phyloP scores from a whole-genome alignment of 768 basidiomycete genomes.

The Stropharia rugosoannulata region DNA sequence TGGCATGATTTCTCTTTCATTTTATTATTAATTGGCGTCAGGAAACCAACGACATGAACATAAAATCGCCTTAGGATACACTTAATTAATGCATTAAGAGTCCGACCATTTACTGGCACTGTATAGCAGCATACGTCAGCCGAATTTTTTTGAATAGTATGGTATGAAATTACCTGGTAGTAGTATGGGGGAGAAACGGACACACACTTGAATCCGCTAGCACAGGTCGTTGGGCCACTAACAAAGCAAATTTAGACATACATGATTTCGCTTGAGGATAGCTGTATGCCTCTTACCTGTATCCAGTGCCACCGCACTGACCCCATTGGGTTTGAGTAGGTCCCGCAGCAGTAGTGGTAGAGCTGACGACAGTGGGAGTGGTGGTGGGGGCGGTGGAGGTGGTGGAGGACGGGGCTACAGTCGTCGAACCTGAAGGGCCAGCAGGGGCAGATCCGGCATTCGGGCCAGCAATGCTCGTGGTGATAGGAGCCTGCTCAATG shows the following conservation, averaged over 20 bases:
- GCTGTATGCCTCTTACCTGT: conserved; percentile 3
- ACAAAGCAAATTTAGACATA: neutral
- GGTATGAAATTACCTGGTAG: conserved; percentile 10
- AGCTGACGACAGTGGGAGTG: conserved; percentile 6
- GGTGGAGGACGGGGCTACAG: neutral
- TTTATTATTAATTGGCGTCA: neutral
- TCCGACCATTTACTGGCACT: conserved; percentile 10
- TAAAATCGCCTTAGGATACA: neutral
- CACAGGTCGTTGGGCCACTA: conserved; percentile 18
- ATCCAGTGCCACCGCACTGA: conserved; percentile 20
- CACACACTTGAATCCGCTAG: conserved; percentile 16
- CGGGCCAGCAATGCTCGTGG: conserved; percentile 17
- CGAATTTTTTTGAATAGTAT: neutral
- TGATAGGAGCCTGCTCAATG: conserved; percentile 17
- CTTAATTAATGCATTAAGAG: neutral
- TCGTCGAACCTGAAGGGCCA: conserved; percentile 11
- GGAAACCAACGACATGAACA: neutral
- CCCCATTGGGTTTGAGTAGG: conserved; percentile 21
- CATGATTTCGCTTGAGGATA: neutral
- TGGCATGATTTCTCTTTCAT: no score
- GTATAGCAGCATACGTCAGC: neutral
- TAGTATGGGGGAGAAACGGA: conserved; percentile 20
- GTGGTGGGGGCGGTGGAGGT: conserved; percentile 2
- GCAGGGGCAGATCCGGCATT: conserved; percentile 12
- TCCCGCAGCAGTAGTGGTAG: conserved; percentile 13